Percentiles rank a stretch among this genome's conserved stretches.
Conservation (phyloP, 768 basidiomycete genomes). For the Boletus tomentosulus region DNA sequence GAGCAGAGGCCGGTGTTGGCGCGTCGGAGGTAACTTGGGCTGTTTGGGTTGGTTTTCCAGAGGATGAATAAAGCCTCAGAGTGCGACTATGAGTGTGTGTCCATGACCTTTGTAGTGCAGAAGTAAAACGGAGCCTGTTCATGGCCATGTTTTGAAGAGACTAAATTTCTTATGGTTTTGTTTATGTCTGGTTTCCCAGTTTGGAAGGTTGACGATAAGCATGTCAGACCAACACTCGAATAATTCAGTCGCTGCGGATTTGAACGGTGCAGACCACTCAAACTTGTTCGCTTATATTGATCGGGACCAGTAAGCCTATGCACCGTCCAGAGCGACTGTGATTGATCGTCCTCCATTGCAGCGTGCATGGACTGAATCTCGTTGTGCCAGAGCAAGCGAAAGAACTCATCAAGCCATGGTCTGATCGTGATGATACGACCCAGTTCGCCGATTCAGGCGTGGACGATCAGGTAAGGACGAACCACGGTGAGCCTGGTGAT, state of each 20-base stretch:
- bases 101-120: slow-evolving; percentile 13
- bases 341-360: slow-evolving; percentile 24
- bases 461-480: slow-evolving; percentile 68
- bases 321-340: background rate
- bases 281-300: slow-evolving; percentile 62
- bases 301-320: slow-evolving; percentile 52
- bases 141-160: slow-evolving; percentile 10
- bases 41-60: slow-evolving; percentile 1
- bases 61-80: slow-evolving; percentile 18
- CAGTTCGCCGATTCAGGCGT: slow-evolving; percentile 74
- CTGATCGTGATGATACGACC: slow-evolving; percentile 62
- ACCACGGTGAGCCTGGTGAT: slow-evolving; percentile 1
- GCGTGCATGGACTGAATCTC: slow-evolving; percentile 78
- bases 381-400: slow-evolving; percentile 78
- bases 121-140: slow-evolving; percentile 23
- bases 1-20: slow-evolving; percentile 1
- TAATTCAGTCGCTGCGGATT: slow-evolving; percentile 43
- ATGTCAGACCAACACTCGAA: slow-evolving; percentile 26
- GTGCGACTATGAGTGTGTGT: background rate
- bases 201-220: slow-evolving; percentile 15
- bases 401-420: slow-evolving; percentile 77
- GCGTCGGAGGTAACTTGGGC: background rate
- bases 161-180: background rate
- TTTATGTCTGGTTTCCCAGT: slow-evolving; percentile 13
- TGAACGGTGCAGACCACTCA: slow-evolving; percentile 45